Base-by-base conservation (phyloP, 1,284 basidiomycete species). In the Cronartium quercuum region DNA sequence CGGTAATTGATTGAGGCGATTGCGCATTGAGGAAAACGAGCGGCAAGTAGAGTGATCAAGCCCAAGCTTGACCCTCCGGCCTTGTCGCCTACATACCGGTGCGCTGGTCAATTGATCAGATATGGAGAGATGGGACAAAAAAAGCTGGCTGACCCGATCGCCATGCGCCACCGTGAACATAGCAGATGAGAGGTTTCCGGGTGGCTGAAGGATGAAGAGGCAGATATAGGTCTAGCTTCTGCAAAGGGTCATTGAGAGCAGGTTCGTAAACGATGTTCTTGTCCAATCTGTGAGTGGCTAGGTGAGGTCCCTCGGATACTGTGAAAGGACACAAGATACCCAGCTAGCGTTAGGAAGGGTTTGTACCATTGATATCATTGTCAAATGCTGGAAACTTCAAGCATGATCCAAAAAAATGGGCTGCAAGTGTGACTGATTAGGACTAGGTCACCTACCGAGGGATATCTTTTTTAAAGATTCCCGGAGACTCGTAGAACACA, bases 91-190 rank as follows among this genome's bases (percentile, higher is more conserved):
- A 35, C 6, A 1, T n/a, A n/a, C n/a, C n/a, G n/a, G n/a, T n/a
- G n/a, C n/a, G n/a, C n/a, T n/a, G n/a, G n/a, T n/a, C n/a, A n/a
- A n/a, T n/a, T n/a, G n/a, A n/a, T n/a, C n/a, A n/a, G 12, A 61
- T 29, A 34, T 42, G 7, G 21, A 60, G 15, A n/a, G 29, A 55
- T 44, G 9, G 42, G 18, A 55, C 6, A 55, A 55, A 6, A 6
- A n/a, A n/a, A 55, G 7, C 51, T 21, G 15, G 38, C 57, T 75
- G 51, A 68, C 73, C 73, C 29, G 64, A 9, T 40, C 73, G 65
- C 73, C 73, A 75, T 63, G 73, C 73, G 42, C 73, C 73, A 18
- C 73, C 73, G 62, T 75, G 73, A 61, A 75, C 58, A 42, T 63
- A 68, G 35, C 62, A 62, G 9, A 75, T 13, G 5, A 75, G 60